These are phyloP conservation scores for Umbelopsis vinacea DNA, from an alignment of 192 early-diverging fungal species.

Conservation along the genomic window DNA sequence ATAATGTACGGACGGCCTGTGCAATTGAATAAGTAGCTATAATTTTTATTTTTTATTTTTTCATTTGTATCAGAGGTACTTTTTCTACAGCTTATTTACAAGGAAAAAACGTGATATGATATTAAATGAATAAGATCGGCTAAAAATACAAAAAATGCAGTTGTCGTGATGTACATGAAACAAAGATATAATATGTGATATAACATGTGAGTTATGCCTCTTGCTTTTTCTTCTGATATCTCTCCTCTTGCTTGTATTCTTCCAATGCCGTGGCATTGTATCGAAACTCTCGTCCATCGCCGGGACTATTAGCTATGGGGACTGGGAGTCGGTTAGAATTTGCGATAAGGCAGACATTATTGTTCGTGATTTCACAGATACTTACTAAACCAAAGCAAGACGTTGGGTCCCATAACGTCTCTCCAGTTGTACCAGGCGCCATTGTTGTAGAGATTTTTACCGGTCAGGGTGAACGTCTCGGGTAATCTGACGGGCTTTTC, in stretches of 20 bases:
- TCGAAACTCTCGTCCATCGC: slow-evolving; percentile 1
- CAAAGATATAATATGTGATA: background rate
- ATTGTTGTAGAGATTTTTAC: slow-evolving; percentile 49
- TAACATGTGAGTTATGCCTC: background rate
- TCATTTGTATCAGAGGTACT: background rate
- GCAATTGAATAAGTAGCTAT: background rate
- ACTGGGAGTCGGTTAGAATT: background rate
- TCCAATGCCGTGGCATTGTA: background rate
- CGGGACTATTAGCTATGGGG: slow-evolving; percentile 11
- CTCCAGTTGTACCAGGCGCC: slow-evolving; percentile 52
- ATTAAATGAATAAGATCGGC: background rate
- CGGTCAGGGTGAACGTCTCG: slow-evolving; percentile 31
- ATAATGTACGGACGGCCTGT: too few relatives aligned
- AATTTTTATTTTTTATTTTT: background rate
- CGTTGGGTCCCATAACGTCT: slow-evolving; percentile 51
- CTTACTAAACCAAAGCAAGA: slow-evolving; percentile 58
- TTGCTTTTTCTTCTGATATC: slow-evolving; percentile 15
- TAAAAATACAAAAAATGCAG: slow-evolving; percentile 4
- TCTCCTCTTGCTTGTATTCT: slow-evolving; percentile 17
- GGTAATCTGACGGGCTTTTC: slow-evolving; percentile 19
- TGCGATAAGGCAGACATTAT: too few relatives aligned
- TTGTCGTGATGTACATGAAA: background rate
- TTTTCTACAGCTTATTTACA: background rate
- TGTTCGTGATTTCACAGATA: background rate
- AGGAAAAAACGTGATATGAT: background rate